A percentile compares a stretch with the other conserved stretches of the same genome.
Evolutionary conservation across 257 asterid species (phyloP).

Genomic region (Primulina huaijiensis): DNA sequence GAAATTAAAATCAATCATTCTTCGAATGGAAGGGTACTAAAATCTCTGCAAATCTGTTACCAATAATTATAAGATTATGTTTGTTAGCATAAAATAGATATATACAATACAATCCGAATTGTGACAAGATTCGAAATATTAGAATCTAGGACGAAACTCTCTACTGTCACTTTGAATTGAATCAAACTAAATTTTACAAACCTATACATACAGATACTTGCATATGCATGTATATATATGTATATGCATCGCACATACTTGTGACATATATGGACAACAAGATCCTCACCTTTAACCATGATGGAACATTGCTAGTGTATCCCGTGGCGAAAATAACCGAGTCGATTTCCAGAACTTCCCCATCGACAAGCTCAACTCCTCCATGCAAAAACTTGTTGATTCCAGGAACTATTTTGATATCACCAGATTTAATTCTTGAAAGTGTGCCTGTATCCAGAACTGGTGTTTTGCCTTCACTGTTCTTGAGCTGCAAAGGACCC

Average conservation of each 20-base stretch:
- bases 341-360: conserved; percentile 58
- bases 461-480: conserved; percentile 76
- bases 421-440: conserved; percentile 63
- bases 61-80: conserved; percentile 18
- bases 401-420: conserved; percentile 71
- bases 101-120: conserved; percentile 30
- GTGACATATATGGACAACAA: not conserved
- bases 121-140: conserved; percentile 43
- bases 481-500: conserved; percentile 83
- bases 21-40: not conserved
- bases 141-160: conserved; percentile 54
- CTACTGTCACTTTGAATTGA: conserved; percentile 61
- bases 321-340: conserved; percentile 84
- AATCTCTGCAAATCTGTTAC: conserved; percentile 18
- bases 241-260: not conserved
- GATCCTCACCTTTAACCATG: conserved; percentile 80
- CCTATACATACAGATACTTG: not conserved
- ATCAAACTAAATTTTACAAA: conserved; percentile 20
- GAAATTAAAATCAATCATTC: conserved; percentile 31
- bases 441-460: conserved; percentile 85
- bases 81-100: conserved; percentile 18
- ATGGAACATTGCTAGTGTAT: conserved; percentile 87
- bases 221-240: too few species aligned
- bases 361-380: conserved; percentile 67
- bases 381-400: conserved; percentile 55